Conservation (phyloP, 257 asterid genomes). For the Osmanthus fragrans region DNA sequence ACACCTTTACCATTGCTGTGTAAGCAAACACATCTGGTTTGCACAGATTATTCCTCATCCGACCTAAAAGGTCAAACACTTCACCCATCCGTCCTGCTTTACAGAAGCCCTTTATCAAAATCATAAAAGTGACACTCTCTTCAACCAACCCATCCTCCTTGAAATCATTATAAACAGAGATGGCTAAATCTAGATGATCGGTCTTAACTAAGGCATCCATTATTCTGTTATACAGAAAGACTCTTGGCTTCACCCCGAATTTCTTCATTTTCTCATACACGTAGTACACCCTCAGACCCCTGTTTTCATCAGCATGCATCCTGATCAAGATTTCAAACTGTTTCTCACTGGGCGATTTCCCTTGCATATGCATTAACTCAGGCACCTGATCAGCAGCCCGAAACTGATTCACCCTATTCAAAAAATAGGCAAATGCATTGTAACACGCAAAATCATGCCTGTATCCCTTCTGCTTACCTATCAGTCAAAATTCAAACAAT, state of each 20-base stretch:
- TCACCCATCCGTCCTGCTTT: constrained; percentile 64
- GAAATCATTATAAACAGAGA: constrained; percentile 81
- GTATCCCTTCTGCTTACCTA: constrained; percentile 96
- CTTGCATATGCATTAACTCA: constrained; percentile 93
- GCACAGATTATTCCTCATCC: constrained; percentile 76
- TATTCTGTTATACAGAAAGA: constrained; percentile 75
- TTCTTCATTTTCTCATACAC: constrained; percentile 94
- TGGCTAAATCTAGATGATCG: constrained; percentile 71
- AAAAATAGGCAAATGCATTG: constrained; percentile 81
- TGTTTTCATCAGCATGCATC: constrained; percentile 84
- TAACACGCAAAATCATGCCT: constrained; percentile 94
- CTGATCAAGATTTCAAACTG: constrained; percentile 90
- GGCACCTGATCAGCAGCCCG: constrained; percentile 96
- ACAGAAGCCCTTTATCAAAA: constrained; percentile 84
- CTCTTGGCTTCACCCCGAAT: constrained; percentile 84
- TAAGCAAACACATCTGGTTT: constrained; percentile 98
- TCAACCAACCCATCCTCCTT: constrained; percentile 70
- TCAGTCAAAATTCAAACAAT: constrained; percentile 24
- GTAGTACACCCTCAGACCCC: constrained; percentile 89
- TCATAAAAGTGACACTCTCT: constrained; percentile 80
- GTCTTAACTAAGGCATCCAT: constrained; percentile 94
- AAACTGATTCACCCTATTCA: constrained; percentile 74
- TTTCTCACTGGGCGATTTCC: constrained; percentile 88
- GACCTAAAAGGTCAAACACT: constrained; percentile 58
- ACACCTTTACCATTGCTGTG: constrained; percentile 82